A percentile compares a stretch with the other conserved stretches of the same genome.
Conservation (phyloP, 2,329 filamentous ascomycete species). For the Fonsecaea erecta region DNA sequence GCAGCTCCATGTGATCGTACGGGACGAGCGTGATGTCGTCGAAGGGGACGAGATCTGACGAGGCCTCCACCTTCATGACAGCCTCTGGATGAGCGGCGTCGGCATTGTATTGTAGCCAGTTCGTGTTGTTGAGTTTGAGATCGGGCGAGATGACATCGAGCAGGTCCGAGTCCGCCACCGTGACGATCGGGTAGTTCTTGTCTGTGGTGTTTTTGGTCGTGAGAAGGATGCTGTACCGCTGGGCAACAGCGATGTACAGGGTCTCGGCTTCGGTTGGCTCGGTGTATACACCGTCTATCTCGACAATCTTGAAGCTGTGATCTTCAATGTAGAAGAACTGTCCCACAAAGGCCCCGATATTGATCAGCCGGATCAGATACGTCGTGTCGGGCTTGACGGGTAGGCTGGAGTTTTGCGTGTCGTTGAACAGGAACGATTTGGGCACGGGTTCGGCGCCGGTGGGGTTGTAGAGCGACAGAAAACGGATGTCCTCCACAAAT, state of each 20-base stretch:
- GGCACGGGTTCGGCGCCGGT: slow-evolving; percentile 69
- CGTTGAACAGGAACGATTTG: slow-evolving; percentile 68
- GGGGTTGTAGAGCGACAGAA: slow-evolving; percentile 54
- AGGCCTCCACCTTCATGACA: slow-evolving; percentile 37
- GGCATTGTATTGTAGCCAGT: slow-evolving; percentile 67
- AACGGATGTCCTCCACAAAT: slow-evolving; percentile 59
- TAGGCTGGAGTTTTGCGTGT: slow-evolving; percentile 65
- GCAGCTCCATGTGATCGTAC: slow-evolving; percentile 65
- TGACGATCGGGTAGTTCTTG: slow-evolving; percentile 68
- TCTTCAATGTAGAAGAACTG: slow-evolving; percentile 56
- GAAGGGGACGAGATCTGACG: slow-evolving; percentile 63
- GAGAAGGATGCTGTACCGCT: slow-evolving; percentile 54
- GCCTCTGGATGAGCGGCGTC: slow-evolving; percentile 49
- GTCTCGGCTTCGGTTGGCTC: slow-evolving; percentile 58
- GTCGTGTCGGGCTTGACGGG: slow-evolving; percentile 68
- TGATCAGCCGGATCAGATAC: slow-evolving; percentile 75
- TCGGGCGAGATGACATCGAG: slow-evolving; percentile 45
- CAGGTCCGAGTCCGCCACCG: slow-evolving; percentile 39
- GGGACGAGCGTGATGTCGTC: slow-evolving; percentile 77
- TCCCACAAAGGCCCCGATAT: slow-evolving; percentile 71
- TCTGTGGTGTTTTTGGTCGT: slow-evolving; percentile 64
- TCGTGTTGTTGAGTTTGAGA: slow-evolving; percentile 50
- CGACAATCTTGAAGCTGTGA: slow-evolving; percentile 46
- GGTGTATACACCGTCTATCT: slow-evolving; percentile 45
- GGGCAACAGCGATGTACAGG: slow-evolving; percentile 68